Evolutionary conservation across 257 asterid genomes (phyloP).

Genomic region (Coffea eugenioides): DNA sequence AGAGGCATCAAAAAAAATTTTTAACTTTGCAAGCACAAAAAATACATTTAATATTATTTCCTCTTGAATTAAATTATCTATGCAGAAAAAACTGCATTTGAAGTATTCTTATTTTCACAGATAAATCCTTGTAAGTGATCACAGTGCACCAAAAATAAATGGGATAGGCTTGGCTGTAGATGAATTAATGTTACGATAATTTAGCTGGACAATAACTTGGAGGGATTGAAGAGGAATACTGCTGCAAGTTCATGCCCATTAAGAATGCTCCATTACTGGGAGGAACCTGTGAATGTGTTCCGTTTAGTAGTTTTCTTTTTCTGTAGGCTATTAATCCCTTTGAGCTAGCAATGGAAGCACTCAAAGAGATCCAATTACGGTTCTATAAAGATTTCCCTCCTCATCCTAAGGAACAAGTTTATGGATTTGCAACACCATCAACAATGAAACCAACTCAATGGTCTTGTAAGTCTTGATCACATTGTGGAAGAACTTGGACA

Average conservation of each 20-base stretch:
- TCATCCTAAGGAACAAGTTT: slow-evolving; percentile 69
- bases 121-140: not conserved
- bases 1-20: not conserved
- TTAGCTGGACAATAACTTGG: not conserved
- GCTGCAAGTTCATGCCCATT: not conserved
- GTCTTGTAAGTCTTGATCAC: slow-evolving; percentile 61
- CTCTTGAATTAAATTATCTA: not conserved
- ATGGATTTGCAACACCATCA: slow-evolving; percentile 94
- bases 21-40: not conserved
- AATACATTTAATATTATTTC: not conserved
- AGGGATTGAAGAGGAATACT: not conserved
- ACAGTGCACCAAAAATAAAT: not conserved
- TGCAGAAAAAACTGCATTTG: not conserved
- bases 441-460: slow-evolving; percentile 99
- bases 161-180: not conserved
- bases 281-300: not conserved
- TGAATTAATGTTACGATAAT: not conserved
- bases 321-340: slow-evolving; percentile 86
- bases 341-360: slow-evolving; percentile 96
- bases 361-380: slow-evolving; percentile 70
- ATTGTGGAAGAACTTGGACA: slow-evolving; percentile 8
- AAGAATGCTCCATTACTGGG: not conserved
- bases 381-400: slow-evolving; percentile 89
- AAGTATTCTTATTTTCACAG: not conserved
- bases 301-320: not conserved